Conservation (phyloP, 768 basidiomycete species). For the Phylloporus scabripes region DNA sequence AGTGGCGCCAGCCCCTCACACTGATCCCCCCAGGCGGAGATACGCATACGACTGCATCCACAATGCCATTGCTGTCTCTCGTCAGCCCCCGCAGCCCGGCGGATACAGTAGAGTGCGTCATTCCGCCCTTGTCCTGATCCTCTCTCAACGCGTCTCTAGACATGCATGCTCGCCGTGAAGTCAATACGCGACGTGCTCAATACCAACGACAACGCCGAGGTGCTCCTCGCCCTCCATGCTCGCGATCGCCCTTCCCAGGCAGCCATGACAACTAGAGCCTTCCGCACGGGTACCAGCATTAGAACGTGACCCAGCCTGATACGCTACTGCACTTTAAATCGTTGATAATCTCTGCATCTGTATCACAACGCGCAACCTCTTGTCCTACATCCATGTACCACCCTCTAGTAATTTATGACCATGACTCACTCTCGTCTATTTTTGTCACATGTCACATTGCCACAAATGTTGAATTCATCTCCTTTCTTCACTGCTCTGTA, state of each 20-base stretch:
- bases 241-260: constrained; percentile 18
- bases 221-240: constrained; percentile 60
- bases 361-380: constrained; percentile 19
- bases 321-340: not conserved
- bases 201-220: constrained; percentile 58
- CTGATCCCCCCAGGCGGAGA: constrained; percentile 44
- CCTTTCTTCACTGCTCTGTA: no score
- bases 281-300: constrained; percentile 17
- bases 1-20: constrained; percentile 2
- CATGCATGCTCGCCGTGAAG: constrained; percentile 63
- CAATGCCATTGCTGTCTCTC: constrained; percentile 69
- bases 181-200: constrained; percentile 68
- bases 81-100: constrained; percentile 52
- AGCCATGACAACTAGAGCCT: constrained; percentile 13
- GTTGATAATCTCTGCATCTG: constrained; percentile 21
- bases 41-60: constrained; percentile 80
- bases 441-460: not conserved
- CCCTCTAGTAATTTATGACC: constrained; percentile 16
- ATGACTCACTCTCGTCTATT: not conserved
- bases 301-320: constrained; percentile 19
- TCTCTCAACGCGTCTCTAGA: constrained; percentile 34
- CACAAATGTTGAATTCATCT: no score
- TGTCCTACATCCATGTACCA: constrained; percentile 17
- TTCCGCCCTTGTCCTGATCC: not conserved
- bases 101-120: constrained; percentile 49